Evolutionary conservation across 495 filamentous ascomycete genomes (phyloP).

Genomic region (Alectoria sarmentosa): DNA sequence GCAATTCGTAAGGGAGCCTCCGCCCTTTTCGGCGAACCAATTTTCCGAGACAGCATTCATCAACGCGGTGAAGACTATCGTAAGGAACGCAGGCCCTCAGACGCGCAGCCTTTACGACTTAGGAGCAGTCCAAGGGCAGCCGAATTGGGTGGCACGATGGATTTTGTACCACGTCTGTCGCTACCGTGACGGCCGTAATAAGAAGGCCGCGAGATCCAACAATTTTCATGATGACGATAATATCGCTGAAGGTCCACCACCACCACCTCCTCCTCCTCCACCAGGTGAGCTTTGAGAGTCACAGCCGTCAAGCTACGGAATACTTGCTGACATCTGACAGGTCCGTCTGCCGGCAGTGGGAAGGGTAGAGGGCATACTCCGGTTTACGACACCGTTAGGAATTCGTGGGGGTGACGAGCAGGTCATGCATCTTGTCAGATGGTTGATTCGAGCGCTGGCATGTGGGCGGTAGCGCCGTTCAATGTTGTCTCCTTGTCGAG

Average conservation of each 20-base stretch:
- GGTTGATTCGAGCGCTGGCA: neutral
- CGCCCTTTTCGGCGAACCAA: conserved; percentile 43
- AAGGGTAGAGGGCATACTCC: neutral
- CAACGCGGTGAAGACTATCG: conserved; percentile 30
- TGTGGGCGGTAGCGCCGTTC: too few species aligned
- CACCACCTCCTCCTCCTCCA: neutral
- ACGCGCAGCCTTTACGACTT: conserved; percentile 37
- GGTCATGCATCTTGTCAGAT: neutral
- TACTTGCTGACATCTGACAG: neutral
- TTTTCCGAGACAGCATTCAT: conserved; percentile 37
- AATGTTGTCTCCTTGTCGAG: neutral
- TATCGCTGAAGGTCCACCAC: neutral
- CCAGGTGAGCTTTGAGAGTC: neutral
- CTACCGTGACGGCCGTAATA: conserved; percentile 50
- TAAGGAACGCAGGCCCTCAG: conserved; percentile 31
- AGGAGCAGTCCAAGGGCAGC: conserved; percentile 37
- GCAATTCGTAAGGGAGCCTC: conserved; percentile 31
- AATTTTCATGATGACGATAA: conserved; percentile 30
- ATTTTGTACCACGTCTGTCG: conserved; percentile 54
- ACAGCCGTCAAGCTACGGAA: neutral
- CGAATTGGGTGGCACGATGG: conserved; percentile 53
- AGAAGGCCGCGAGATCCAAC: conserved; percentile 32
- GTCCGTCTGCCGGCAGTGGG: neutral
- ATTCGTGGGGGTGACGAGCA: conserved; percentile 29
- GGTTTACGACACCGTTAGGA: conserved; percentile 44